A percentile compares a stretch with the other conserved stretches of the same genome.
Evolutionary conservation across 2,329 filamentous ascomycete genomes (phyloP).

Genomic region (Pyrenophora tritici-repentis): DNA sequence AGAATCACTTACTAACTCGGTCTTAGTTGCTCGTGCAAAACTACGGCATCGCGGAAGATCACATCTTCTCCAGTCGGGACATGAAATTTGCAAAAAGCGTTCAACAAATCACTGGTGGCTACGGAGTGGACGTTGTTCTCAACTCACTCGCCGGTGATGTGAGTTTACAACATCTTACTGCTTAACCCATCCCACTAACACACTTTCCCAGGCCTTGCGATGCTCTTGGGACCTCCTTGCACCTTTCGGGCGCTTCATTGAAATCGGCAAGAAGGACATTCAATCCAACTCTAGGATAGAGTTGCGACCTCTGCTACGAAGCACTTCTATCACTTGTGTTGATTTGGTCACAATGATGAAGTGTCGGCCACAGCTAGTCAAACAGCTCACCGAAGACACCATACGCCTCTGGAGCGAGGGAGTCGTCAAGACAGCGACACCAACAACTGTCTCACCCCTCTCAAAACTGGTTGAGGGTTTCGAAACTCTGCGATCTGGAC

Average conservation of each 20-base stretch:
- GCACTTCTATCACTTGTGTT: conserved; percentile 7
- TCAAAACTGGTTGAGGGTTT: conserved; percentile 2
- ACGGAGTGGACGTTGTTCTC: conserved; percentile 2
- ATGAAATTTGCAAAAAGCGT: neutral
- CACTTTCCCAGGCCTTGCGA: conserved; percentile 13
- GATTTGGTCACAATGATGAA: conserved; percentile 5
- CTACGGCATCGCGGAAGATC: conserved; percentile 27
- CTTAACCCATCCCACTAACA: neutral
- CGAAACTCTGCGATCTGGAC: neutral
- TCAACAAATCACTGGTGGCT: neutral
- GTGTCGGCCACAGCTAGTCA: neutral
- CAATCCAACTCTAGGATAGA: conserved; percentile 10
- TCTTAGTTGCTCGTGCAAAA: neutral
- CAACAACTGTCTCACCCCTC: neutral
- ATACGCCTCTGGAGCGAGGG: conserved; percentile 2
- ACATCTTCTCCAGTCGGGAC: conserved; percentile 27
- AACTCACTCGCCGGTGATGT: conserved; percentile 8
- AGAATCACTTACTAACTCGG: neutral
- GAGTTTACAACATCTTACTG: neutral
- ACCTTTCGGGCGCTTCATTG: conserved; percentile 14
- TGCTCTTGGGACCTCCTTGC: conserved; percentile 54
- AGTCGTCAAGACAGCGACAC: neutral
- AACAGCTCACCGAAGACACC: neutral
- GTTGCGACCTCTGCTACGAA: conserved; percentile 9
- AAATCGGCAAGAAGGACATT: conserved; percentile 22